These are phyloP conservation scores for Xylaria sp. DNA, from an alignment of 2,329 filamentous ascomycete genomes.

Conservation along the genomic window DNA sequence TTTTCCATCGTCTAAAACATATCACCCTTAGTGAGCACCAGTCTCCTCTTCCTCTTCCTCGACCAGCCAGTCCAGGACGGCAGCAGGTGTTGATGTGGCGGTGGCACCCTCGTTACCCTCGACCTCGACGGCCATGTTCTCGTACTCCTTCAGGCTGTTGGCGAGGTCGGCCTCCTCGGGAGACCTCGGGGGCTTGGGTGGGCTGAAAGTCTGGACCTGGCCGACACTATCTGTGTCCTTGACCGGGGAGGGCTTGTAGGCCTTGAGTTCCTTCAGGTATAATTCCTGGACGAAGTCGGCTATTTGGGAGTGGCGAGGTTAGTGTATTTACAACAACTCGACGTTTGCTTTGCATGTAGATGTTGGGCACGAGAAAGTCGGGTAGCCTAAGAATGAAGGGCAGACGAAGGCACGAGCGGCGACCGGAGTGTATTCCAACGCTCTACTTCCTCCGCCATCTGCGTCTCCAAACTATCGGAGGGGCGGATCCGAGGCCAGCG, in stretches of 20 bases:
- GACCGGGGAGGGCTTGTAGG: constrained; percentile 86
- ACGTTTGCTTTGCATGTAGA: neutral
- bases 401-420: neutral
- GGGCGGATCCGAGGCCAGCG: neutral
- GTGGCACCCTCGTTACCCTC: constrained; percentile 81
- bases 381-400: neutral
- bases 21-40: constrained; percentile 55
- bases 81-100: constrained; percentile 68
- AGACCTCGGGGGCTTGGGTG: constrained; percentile 83
- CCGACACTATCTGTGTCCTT: constrained; percentile 90
- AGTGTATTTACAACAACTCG: constrained; percentile 19
- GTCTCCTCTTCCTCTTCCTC: constrained; percentile 75
- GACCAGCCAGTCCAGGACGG: constrained; percentile 81
- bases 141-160: constrained; percentile 92
- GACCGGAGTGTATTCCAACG: neutral
- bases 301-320: constrained; percentile 54
- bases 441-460: neutral
- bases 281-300: constrained; percentile 98
- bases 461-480: constrained; percentile 5
- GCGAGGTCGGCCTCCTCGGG: constrained; percentile 96
- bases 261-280: constrained; percentile 95
- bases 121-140: constrained; percentile 91
- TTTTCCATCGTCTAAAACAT: constrained; percentile 13
- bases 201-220: constrained; percentile 87
- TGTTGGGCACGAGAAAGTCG: neutral